phyloP scores from a whole-genome alignment of 306 rosid species.

The Hippophae gyantsensis region DNA sequence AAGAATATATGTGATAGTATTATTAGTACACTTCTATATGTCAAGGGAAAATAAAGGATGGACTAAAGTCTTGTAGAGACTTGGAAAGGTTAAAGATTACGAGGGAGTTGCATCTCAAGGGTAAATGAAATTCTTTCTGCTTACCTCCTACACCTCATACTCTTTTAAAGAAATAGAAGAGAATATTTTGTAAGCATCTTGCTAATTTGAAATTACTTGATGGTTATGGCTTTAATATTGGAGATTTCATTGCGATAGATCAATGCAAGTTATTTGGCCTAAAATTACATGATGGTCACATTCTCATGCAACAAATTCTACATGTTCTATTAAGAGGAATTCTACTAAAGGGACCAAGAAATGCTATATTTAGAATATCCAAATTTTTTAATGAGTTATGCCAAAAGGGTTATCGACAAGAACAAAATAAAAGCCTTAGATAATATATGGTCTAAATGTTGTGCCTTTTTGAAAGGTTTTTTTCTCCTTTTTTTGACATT shows the following conservation, averaged over 20 bases:
- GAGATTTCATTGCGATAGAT: background rate
- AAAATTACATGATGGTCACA: slow-evolving; percentile 1
- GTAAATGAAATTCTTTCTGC: too few relatives aligned
- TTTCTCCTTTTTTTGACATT: background rate
- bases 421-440: too few relatives aligned
- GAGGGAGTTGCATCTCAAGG: too few relatives aligned
- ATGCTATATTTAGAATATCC: background rate
- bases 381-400: background rate
- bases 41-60: too few relatives aligned
- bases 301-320: background rate
- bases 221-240: slow-evolving; percentile 2
- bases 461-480: background rate
- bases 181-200: background rate
- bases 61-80: too few relatives aligned
- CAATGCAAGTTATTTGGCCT: background rate
- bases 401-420: background rate
- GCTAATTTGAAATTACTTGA: background rate
- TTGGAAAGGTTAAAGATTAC: too few relatives aligned
- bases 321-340: background rate
- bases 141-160: background rate
- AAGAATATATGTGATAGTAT: background rate
- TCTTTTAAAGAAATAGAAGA: background rate
- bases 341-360: background rate
- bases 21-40: background rate
- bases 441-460: too few relatives aligned